These are phyloP conservation scores for Colletotrichum endophyticum DNA, from an alignment of 2,329 filamentous ascomycete genomes.

Conservation along the genomic window DNA sequence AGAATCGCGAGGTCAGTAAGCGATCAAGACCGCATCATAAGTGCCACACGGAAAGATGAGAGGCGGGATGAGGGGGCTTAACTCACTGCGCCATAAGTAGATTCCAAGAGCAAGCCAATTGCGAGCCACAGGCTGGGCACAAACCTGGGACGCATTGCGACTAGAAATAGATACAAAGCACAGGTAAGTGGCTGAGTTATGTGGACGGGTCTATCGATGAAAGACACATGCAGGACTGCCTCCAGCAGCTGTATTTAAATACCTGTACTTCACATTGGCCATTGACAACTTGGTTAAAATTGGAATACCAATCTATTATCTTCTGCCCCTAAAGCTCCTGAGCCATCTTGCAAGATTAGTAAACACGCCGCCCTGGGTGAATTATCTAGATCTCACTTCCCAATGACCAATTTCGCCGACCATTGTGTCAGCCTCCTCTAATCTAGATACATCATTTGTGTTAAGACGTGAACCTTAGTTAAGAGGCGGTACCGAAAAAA, in stretches of 20 bases:
- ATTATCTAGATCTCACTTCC: background rate
- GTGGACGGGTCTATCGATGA: background rate
- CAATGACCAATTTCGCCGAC: background rate
- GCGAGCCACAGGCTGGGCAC: background rate
- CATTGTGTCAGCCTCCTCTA: background rate
- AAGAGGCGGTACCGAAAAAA: background rate
- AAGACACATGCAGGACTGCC: background rate
- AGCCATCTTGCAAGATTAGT: background rate
- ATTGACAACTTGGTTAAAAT: background rate
- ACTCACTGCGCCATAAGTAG: background rate
- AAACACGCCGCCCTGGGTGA: background rate
- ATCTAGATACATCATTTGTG: background rate
- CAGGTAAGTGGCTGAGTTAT: background rate
- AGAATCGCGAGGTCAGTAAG: background rate
- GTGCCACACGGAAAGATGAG: rapidly evolving
- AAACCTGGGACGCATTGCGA: background rate
- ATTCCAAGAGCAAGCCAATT: background rate
- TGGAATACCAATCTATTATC: background rate
- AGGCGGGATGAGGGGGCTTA: background rate
- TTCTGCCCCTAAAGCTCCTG: background rate
- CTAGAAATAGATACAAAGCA: background rate
- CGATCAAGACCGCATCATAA: background rate
- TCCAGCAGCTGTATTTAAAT: background rate
- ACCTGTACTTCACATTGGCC: background rate
- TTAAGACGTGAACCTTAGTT: background rate